phyloP scores from a whole-genome alignment of 805 yeast genomes.

The Pichia thaimueangensis region DNA sequence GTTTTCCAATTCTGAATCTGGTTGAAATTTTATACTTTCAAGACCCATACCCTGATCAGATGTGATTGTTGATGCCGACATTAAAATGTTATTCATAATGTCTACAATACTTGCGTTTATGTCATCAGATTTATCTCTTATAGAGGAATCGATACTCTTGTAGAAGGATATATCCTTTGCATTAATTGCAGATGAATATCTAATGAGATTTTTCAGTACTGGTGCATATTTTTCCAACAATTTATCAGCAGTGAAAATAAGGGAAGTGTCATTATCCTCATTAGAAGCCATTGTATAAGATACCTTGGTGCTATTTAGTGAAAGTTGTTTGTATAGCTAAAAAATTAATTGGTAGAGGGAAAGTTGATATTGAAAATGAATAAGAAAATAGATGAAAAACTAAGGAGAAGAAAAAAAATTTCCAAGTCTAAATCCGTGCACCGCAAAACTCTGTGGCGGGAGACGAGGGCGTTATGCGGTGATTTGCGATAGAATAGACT shows the following conservation, averaged over 20 bases:
- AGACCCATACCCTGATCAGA: slow-evolving; percentile 24
- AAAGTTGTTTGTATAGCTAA: too few relatives aligned
- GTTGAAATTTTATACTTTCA: slow-evolving; percentile 22
- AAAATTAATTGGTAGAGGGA: too few relatives aligned
- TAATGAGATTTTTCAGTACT: slow-evolving; percentile 47
- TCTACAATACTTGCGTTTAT: slow-evolving; percentile 18
- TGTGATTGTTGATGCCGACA: slow-evolving; percentile 17
- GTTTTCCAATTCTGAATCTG: slow-evolving; percentile 33
- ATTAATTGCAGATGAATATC: slow-evolving; percentile 64
- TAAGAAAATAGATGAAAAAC: too few relatives aligned
- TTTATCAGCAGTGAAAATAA: not conserved
- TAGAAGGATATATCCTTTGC: slow-evolving; percentile 79
- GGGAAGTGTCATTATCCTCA: not conserved
- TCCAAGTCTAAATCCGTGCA: too few relatives aligned
- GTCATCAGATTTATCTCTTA: slow-evolving; percentile 37
- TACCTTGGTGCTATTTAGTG: too few relatives aligned
- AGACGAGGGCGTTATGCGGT: too few relatives aligned
- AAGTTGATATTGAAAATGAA: too few relatives aligned
- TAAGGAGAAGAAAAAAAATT: too few relatives aligned
- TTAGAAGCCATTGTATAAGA: not conserved
- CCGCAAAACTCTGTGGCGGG: too few relatives aligned
- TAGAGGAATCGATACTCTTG: slow-evolving; percentile 50
- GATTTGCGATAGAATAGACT: too few relatives aligned
- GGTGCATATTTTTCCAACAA: slow-evolving; percentile 33
- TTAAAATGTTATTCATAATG: slow-evolving; percentile 39